Evolutionary conservation across 805 yeast species (phyloP).

Genomic region (Yarrowia phangngaensis): DNA sequence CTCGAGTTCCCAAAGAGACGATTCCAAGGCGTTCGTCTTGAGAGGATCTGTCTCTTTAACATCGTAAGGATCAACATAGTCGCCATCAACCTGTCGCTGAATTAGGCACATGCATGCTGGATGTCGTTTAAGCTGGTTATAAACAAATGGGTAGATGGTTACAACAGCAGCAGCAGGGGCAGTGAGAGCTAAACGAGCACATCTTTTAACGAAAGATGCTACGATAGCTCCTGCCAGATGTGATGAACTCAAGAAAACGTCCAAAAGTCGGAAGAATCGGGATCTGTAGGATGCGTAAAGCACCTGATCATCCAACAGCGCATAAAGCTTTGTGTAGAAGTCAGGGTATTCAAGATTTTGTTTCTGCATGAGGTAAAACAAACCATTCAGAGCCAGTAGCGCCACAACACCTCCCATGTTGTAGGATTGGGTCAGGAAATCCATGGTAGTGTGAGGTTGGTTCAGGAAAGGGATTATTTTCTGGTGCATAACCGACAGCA

Average conservation of each 20-base stretch:
- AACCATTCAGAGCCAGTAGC: slow-evolving; percentile 77
- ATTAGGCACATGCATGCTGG: slow-evolving; percentile 90
- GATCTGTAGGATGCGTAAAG: slow-evolving; percentile 78
- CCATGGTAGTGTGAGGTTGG: slow-evolving; percentile 83
- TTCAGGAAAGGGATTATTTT: slow-evolving; percentile 75
- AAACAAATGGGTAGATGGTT: slow-evolving; percentile 81
- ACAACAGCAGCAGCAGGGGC: slow-evolving; percentile 90
- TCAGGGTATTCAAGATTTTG: slow-evolving; percentile 89
- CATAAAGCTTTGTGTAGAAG: slow-evolving; percentile 77
- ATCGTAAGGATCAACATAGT: slow-evolving; percentile 63
- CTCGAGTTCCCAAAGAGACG: slow-evolving; percentile 90
- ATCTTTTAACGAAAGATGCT: slow-evolving; percentile 82
- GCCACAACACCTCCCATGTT: slow-evolving; percentile 59
- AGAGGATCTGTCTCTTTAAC: slow-evolving; percentile 67
- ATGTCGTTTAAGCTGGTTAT: slow-evolving; percentile 83
- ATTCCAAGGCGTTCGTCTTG: slow-evolving; percentile 69
- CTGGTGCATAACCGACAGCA: slow-evolving; percentile 71
- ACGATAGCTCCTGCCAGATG: slow-evolving; percentile 79
- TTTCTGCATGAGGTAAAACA: slow-evolving; percentile 76
- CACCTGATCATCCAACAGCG: slow-evolving; percentile 68
- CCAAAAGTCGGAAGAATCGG: slow-evolving; percentile 82
- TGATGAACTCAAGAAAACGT: slow-evolving; percentile 77
- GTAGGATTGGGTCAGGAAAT: slow-evolving; percentile 85
- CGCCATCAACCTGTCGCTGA: slow-evolving; percentile 47
- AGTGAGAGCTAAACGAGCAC: slow-evolving; percentile 67